Evolutionary conservation across 768 basidiomycete species (phyloP), one percentile per base, ranked within the genome.

Genomic region (Leccinum variicolor): DNA sequence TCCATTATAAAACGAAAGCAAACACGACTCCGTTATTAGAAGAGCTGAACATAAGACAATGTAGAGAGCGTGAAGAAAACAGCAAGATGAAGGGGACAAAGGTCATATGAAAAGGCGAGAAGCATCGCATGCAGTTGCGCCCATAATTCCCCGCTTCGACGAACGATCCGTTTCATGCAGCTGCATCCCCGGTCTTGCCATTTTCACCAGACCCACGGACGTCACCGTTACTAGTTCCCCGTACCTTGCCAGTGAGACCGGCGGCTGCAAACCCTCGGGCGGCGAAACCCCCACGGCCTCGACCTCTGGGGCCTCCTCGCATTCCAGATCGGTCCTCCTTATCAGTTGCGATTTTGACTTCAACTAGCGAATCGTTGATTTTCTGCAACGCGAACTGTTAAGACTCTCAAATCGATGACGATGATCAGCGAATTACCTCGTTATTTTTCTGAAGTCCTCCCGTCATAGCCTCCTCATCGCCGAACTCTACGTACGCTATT

Each of bases 401-500:
- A 59, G 29, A 8, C 23, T 21, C 23, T 23, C 34, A 26, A 54
- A 52, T 43, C 43, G 34, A 26, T 8, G 6, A 28, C 17, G 34
- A 28, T 17, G 23, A 73, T 80, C 5, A 6, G 21, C 11, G 6
- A 29, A 19, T 57, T 61, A 93, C 92, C 72, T 86, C 85, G 25
- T 79, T 81, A 61, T 90, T 87, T 64, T 85, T 89, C 47, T 83
- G 85, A 21, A 95, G 74, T 0, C 88, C 94, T 19, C 78, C 81
- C 64, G 84, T 90, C 90, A 94, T 91, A 10, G 85, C 78, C 48
- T 89, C 90, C 65, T 95, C 92, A 64, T 92, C 90, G 4, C 84
- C 88, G 72, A 96, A 97, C 67, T 96, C 94, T 53, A 97, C 84
- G 67, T 93, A 97, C 2, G 86, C 90, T 56, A 93, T 77, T 62